Percentiles rank a stretch among this genome's conserved stretches.
These are phyloP conservation scores for Plasmodium billcollinsi DNA, from an alignment of 169 alveolate genomes.

Conservation along the genomic window DNA sequence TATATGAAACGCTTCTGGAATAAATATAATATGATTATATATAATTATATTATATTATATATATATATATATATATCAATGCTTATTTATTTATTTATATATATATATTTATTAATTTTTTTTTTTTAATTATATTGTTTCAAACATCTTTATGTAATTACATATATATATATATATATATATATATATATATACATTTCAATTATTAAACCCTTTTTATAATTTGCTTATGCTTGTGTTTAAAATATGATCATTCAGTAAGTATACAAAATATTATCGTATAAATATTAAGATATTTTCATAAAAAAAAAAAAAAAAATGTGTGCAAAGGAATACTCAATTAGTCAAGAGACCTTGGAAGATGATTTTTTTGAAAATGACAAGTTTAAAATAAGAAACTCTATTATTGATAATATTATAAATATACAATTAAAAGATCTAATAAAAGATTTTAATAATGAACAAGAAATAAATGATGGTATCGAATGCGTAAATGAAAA, in stretches of 20 bases:
- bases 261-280: not conserved
- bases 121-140: too few species aligned
- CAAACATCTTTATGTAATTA: too few species aligned
- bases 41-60: too few species aligned
- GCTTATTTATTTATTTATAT: too few species aligned
- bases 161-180: too few species aligned
- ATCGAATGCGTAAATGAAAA: constrained; percentile 47
- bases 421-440: constrained; percentile 32
- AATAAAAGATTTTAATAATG: constrained; percentile 33
- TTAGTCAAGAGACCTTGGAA: constrained; percentile 13
- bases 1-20: too few species aligned
- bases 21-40: too few species aligned
- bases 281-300: not conserved
- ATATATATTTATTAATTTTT: too few species aligned
- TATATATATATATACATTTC: too few species aligned
- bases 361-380: not conserved
- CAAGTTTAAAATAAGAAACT: not conserved
- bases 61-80: too few species aligned
- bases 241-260: not conserved
- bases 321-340: not conserved
- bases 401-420: constrained; percentile 25
- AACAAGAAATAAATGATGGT: constrained; percentile 44
- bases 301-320: not conserved
- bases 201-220: too few species aligned
- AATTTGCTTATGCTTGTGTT: too few species aligned